A percentile compares a stretch with the other conserved stretches of the same genome.
phyloP scores from a whole-genome alignment of 2,329 filamentous ascomycete genomes.

The Cordyceps farinosa region DNA sequence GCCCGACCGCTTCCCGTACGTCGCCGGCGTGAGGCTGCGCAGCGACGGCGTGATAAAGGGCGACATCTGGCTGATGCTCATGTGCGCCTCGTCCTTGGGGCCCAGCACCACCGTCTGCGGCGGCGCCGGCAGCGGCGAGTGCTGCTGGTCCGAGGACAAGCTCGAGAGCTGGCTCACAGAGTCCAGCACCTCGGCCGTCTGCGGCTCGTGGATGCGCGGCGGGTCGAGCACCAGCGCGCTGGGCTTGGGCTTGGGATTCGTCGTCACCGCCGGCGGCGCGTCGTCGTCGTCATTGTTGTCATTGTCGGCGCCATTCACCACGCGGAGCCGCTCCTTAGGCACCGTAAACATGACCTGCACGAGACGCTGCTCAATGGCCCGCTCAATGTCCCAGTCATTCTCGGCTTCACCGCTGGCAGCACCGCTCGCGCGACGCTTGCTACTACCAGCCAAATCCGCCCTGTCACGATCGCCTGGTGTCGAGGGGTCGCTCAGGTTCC shows the following conservation, averaged over 20 bases:
- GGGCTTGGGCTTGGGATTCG: slow-evolving; percentile 2
- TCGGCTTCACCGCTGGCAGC: slow-evolving; percentile 38
- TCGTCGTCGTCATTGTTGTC: slow-evolving; percentile 30
- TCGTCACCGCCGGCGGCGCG: neutral
- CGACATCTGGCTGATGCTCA: slow-evolving; percentile 3
- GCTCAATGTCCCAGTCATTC: slow-evolving; percentile 75
- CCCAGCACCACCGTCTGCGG: neutral
- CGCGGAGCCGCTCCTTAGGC: slow-evolving; percentile 76
- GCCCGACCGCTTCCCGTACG: slow-evolving; percentile 1
- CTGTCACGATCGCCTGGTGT: neutral
- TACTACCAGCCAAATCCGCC: neutral
- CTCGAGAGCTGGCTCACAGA: slow-evolving; percentile 27
- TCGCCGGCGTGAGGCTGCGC: slow-evolving; percentile 15
- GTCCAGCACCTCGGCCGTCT: slow-evolving; percentile 41
- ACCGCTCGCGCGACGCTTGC: slow-evolving; percentile 28
- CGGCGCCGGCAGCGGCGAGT: neutral
- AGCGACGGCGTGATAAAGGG: slow-evolving; percentile 15
- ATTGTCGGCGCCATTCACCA: slow-evolving; percentile 77
- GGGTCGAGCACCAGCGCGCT: slow-evolving; percentile 7
- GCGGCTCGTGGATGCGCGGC: slow-evolving; percentile 22
- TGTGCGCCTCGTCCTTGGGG: neutral
- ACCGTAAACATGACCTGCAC: slow-evolving; percentile 93
- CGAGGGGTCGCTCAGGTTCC: slow-evolving; percentile 39
- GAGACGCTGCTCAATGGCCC: slow-evolving; percentile 64
- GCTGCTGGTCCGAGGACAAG: neutral